A percentile compares a stretch with the other conserved stretches of the same genome.
Conservation (phyloP, 495 filamentous ascomycete species). For the Neurospora tetraspora region DNA sequence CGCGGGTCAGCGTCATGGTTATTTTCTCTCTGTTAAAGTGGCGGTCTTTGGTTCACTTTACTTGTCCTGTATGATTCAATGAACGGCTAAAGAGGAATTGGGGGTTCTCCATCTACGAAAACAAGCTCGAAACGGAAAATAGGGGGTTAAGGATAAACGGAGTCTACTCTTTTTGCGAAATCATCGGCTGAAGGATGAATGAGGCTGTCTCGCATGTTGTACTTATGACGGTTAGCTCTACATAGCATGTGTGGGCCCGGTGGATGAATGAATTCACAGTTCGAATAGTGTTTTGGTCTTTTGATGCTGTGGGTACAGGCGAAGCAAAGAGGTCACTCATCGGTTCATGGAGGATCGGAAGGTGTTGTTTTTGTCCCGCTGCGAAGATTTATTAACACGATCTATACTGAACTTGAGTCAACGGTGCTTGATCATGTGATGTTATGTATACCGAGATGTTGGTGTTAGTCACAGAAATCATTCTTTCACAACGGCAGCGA, state of each 20-base stretch:
- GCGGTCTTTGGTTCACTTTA: not conserved
- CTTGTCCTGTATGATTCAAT: conserved; percentile 9
- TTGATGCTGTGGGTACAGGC: not conserved
- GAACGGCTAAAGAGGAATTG: not conserved
- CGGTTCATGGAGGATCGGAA: not conserved
- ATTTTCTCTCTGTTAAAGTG: conserved; percentile 1
- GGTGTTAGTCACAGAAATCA: not conserved
- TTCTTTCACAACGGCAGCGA: not conserved
- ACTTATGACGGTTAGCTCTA: not conserved
- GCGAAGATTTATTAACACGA: not conserved
- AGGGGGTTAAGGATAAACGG: not conserved
- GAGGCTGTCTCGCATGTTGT: not conserved
- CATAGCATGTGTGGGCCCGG: not conserved
- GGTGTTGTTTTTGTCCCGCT: not conserved
- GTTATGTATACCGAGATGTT: not conserved
- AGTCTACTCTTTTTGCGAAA: not conserved
- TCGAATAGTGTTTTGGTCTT: not conserved
- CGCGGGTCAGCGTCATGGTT: not conserved
- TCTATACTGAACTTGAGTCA: not conserved
- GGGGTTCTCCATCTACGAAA: not conserved
- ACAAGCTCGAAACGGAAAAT: not conserved
- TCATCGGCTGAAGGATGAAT: not conserved
- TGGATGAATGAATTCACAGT: not conserved
- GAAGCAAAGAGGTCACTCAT: not conserved
- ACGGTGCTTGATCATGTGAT: not conserved